phyloP scores from a whole-genome alignment of 768 basidiomycete genomes.

The Suillus spraguei region DNA sequence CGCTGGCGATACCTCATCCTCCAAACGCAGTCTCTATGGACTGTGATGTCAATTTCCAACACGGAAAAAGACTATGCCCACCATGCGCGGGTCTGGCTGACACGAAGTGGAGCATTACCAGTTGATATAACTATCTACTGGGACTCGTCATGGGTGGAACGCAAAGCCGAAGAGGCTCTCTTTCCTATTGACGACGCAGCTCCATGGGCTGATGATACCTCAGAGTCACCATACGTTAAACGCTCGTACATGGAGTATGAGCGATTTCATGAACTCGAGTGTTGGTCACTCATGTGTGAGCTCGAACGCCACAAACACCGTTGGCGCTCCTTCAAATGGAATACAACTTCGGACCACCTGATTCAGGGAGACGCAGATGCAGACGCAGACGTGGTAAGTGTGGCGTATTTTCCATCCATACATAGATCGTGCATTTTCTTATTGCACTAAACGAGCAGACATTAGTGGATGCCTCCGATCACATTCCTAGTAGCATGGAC shows the following conservation, averaged over 20 bases:
- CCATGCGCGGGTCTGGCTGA: not conserved
- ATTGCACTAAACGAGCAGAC: slow-evolving; percentile 4
- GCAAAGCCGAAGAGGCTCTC: not conserved
- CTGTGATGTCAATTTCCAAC: slow-evolving; percentile 10
- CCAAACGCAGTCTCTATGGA: slow-evolving; percentile 60
- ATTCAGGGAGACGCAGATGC: not conserved
- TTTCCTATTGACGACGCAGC: slow-evolving; percentile 7
- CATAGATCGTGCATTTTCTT: slow-evolving; percentile 1
- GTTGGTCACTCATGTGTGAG: slow-evolving; percentile 5
- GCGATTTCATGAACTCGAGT: slow-evolving; percentile 2
- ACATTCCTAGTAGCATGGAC: not conserved
- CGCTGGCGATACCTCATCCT: slow-evolving; percentile 59
- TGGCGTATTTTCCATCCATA: not conserved
- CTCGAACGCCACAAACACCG: slow-evolving; percentile 8
- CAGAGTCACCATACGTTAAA: not conserved
- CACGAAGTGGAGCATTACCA: slow-evolving; percentile 3
- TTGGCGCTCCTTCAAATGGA: slow-evolving; percentile 6
- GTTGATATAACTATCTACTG: slow-evolving; percentile 3
- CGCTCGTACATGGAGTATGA: slow-evolving; percentile 8
- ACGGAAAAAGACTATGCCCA: slow-evolving; percentile 4
- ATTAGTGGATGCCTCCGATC: not conserved
- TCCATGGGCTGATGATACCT: slow-evolving; percentile 6
- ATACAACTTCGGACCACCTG: not conserved
- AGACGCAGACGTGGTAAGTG: slow-evolving; percentile 3
- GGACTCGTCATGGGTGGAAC: slow-evolving; percentile 3